phyloP scores from a whole-genome alignment of 768 basidiomycete species.

The Hygrophorus russula region DNA sequence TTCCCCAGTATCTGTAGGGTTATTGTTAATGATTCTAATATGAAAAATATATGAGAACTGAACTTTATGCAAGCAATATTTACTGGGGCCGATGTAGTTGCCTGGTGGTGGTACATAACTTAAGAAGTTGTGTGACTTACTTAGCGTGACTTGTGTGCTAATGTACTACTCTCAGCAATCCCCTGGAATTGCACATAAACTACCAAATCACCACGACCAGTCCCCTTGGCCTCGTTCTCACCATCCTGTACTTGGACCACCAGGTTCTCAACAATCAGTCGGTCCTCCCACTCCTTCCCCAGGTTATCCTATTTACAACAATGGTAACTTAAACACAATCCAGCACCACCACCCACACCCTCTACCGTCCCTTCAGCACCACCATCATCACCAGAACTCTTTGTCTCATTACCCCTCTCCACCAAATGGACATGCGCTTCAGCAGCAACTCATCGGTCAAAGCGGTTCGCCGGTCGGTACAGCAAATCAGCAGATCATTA shows the following conservation, averaged over 20 bases:
- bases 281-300: slow-evolving; percentile 63
- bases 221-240: slow-evolving; percentile 60
- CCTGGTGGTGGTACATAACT: slow-evolving; percentile 64
- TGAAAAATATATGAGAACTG: slow-evolving; percentile 7
- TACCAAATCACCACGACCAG: slow-evolving; percentile 67
- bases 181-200: slow-evolving; percentile 69
- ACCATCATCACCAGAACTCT: slow-evolving; percentile 75
- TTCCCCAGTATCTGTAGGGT: slow-evolving; percentile 85
- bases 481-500: slow-evolving; percentile 49
- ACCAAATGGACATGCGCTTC: slow-evolving; percentile 54
- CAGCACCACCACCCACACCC: slow-evolving; percentile 54
- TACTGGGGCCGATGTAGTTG: slow-evolving; percentile 86
- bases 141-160: slow-evolving; percentile 1
- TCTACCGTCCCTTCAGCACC: slow-evolving; percentile 37
- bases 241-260: slow-evolving; percentile 36
- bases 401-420: slow-evolving; percentile 71
- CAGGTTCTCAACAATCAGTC: slow-evolving; percentile 41
- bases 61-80: slow-evolving; percentile 99
- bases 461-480: slow-evolving; percentile 40
- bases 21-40: no score
- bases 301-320: slow-evolving; percentile 67
- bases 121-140: not conserved
- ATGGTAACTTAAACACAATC: slow-evolving; percentile 49
- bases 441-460: slow-evolving; percentile 44
- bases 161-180: slow-evolving; percentile 86